Conservation (phyloP, 1,284 basidiomycete species). For the Irpex sp. region DNA sequence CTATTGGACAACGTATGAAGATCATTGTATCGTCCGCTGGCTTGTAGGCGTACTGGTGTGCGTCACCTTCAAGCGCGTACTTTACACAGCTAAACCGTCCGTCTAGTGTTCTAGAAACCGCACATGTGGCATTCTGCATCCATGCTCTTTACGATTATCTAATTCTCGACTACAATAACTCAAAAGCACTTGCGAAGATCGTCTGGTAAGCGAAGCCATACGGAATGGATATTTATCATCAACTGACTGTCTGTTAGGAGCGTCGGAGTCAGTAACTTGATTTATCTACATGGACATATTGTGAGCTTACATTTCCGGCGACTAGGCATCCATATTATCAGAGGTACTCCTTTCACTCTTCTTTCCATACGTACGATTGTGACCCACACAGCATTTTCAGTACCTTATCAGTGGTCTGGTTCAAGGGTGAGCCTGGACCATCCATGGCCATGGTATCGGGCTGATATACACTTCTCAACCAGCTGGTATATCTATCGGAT, state of each 20-base stretch:
- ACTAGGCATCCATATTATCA: not conserved
- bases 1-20: not conserved
- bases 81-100: not conserved
- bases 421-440: slow-evolving; percentile 2
- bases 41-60: not conserved
- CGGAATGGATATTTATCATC: not conserved
- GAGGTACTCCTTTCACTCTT: not conserved
- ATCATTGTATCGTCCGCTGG: not conserved
- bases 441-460: not conserved
- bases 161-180: not conserved
- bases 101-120: not conserved
- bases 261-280: not conserved
- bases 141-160: not conserved
- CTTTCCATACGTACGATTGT: not conserved
- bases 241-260: not conserved
- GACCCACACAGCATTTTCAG: not conserved
- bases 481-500: not conserved
- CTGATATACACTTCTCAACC: not conserved
- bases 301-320: not conserved
- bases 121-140: not conserved
- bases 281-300: not conserved
- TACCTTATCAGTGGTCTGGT: not conserved
- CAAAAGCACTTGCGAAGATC: not conserved
- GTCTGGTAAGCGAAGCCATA: not conserved
- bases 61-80: not conserved